phyloP scores from a whole-genome alignment of 176 grass and related monocot genomes.

The Avena sativa region DNA sequence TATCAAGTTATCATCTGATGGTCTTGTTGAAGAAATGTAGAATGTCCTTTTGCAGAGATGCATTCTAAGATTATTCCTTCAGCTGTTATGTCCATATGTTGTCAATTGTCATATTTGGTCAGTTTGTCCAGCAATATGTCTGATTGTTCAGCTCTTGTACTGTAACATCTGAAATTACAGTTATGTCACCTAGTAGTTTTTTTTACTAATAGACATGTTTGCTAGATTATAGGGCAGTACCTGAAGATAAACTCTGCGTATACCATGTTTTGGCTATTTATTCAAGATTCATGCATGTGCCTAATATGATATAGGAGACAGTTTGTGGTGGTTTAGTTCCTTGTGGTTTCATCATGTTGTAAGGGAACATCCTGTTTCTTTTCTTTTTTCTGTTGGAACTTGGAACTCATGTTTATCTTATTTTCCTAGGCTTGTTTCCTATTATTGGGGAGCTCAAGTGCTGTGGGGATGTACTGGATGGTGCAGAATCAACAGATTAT shows the following conservation, averaged over 20 bases:
- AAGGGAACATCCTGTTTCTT: constrained; percentile 5
- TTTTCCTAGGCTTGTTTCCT: constrained; percentile 73
- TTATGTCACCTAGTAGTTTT: background rate
- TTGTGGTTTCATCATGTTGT: constrained; percentile 13
- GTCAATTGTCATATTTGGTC: background rate
- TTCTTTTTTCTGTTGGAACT: background rate
- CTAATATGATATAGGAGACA: constrained; percentile 22
- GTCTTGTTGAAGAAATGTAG: constrained; percentile 22
- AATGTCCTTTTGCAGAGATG: background rate
- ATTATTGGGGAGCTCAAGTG: constrained; percentile 68
- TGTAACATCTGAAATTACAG: constrained; percentile 25
- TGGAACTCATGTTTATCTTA: constrained; percentile 30
- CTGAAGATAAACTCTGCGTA: background rate
- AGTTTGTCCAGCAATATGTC: background rate
- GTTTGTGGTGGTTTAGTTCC: constrained; percentile 12
- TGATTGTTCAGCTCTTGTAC: constrained; percentile 5
- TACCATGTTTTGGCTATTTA: constrained; percentile 16
- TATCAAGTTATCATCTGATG: constrained; percentile 13
- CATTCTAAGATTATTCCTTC: constrained; percentile 25
- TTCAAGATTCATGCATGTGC: constrained; percentile 10
- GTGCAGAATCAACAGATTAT: constrained; percentile 51
- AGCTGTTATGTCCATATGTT: constrained; percentile 11
- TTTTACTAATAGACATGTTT: background rate
- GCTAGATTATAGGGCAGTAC: background rate
- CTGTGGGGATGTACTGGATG: constrained; percentile 62